phyloP scores from a whole-genome alignment of 305 asterid genomes.

The Fraxinus sp. region DNA sequence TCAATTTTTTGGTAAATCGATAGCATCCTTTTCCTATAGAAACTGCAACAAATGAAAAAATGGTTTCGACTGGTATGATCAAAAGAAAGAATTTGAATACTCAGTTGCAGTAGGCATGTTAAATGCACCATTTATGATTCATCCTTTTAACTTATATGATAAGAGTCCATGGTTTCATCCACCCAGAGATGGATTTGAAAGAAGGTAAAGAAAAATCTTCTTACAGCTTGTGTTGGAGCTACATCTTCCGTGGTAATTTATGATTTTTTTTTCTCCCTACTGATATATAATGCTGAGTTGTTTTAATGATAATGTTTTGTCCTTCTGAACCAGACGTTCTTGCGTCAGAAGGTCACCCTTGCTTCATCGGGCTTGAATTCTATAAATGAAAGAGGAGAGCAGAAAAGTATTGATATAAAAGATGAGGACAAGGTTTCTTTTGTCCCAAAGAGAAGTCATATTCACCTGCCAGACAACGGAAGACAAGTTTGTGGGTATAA shows the following conservation, averaged over 20 bases:
- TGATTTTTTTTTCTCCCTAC: not conserved
- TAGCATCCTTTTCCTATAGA: not conserved
- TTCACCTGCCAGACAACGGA: conserved; percentile 20
- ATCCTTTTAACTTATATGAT: not conserved
- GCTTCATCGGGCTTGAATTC: conserved; percentile 43
- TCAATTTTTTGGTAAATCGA: not conserved
- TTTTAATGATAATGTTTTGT: conserved; percentile 10
- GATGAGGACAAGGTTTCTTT: conserved; percentile 24
- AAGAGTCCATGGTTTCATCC: not conserved
- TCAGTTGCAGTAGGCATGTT: not conserved
- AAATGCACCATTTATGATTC: not conserved
- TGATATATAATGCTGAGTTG: conserved; percentile 6
- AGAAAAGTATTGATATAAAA: conserved; percentile 23
- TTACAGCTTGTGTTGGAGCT: not conserved
- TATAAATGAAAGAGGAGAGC: conserved; percentile 35
- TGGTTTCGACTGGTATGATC: not conserved
- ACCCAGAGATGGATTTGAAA: conserved; percentile 3
- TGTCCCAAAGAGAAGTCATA: conserved; percentile 19
- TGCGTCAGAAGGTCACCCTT: conserved; percentile 72
- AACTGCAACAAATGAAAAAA: not conserved
- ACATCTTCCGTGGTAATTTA: conserved; percentile 5
- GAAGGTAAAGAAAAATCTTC: not conserved
- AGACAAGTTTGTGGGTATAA: conserved; percentile 28
- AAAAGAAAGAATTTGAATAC: not conserved
- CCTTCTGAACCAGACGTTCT: conserved; percentile 53